phyloP scores from a whole-genome alignment of 441 rosid species.

The Croton setiger region DNA sequence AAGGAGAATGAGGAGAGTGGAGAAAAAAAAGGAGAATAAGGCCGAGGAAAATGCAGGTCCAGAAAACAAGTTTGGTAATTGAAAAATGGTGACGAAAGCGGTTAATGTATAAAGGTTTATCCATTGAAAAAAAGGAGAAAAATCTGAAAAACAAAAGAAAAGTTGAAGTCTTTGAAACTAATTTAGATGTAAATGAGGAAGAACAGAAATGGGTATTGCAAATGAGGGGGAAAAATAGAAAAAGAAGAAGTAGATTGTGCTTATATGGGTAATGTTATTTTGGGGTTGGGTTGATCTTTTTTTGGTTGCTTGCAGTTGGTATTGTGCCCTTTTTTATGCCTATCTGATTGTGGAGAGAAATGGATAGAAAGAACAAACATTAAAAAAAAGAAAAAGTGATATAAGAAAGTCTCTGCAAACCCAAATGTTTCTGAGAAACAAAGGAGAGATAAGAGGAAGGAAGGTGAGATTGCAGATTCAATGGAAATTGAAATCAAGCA shows the following conservation, averaged over 20 bases:
- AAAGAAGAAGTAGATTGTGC: background rate
- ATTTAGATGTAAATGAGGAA: background rate
- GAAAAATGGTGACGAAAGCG: slow-evolving; percentile 23
- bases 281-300: background rate
- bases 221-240: background rate
- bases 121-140: slow-evolving; percentile 19
- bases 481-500: background rate
- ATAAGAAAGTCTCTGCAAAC: background rate
- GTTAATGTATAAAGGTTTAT: slow-evolving; percentile 25
- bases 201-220: background rate
- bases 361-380: background rate
- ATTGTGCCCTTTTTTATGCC: slow-evolving; percentile 6
- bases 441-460: background rate
- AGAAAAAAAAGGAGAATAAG: slow-evolving; percentile 29
- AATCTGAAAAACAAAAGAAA: background rate
- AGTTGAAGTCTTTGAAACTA: background rate
- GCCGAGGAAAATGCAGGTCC: slow-evolving; percentile 32
- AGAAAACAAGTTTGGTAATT: slow-evolving; percentile 25
- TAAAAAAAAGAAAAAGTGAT: too few relatives aligned
- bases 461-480: background rate
- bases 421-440: slow-evolving; percentile 1
- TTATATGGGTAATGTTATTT: background rate
- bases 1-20: slow-evolving; percentile 22
- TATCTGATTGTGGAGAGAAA: background rate
- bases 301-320: slow-evolving; percentile 6